These are phyloP conservation scores for Heliamphora exappendiculata DNA, from an alignment of 148 eudicot genomes.

Conservation along the genomic window DNA sequence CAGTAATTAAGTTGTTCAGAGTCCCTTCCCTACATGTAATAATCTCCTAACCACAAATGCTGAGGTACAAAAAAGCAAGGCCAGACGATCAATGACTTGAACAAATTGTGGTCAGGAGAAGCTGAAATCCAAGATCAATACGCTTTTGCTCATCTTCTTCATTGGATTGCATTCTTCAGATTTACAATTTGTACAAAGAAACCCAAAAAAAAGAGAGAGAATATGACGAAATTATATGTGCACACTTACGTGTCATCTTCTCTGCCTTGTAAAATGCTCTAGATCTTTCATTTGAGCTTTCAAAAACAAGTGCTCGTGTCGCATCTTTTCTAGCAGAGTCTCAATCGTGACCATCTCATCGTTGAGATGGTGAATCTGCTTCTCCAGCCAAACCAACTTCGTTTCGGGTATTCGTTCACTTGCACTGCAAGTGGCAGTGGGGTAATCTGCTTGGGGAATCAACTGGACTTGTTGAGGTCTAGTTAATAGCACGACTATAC, in stretches of 20 bases:
- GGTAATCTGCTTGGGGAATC: conserved; percentile 36
- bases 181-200: background rate
- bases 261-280: conserved; percentile 29
- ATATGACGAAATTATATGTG: background rate
- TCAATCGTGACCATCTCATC: conserved; percentile 80
- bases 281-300: conserved; percentile 54
- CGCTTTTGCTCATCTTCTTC: background rate
- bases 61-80: no score
- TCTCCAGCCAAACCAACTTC: conserved; percentile 52
- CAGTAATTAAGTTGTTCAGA: no score
- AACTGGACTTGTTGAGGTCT: conserved; percentile 70
- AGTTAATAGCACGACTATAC: conserved; percentile 66
- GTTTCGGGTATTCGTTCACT: conserved; percentile 41
- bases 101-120: background rate
- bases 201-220: background rate
- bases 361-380: conserved; percentile 59
- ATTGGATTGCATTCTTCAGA: background rate
- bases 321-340: conserved; percentile 69
- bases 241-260: conserved; percentile 12
- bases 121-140: background rate
- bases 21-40: no score
- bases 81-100: background rate
- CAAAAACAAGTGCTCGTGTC: conserved; percentile 44
- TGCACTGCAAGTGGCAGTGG: conserved; percentile 14
- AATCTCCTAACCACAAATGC: no score